Evolutionary conservation across 345 rosid species (phyloP).

Genomic region (Raphanus raphanistrum): DNA sequence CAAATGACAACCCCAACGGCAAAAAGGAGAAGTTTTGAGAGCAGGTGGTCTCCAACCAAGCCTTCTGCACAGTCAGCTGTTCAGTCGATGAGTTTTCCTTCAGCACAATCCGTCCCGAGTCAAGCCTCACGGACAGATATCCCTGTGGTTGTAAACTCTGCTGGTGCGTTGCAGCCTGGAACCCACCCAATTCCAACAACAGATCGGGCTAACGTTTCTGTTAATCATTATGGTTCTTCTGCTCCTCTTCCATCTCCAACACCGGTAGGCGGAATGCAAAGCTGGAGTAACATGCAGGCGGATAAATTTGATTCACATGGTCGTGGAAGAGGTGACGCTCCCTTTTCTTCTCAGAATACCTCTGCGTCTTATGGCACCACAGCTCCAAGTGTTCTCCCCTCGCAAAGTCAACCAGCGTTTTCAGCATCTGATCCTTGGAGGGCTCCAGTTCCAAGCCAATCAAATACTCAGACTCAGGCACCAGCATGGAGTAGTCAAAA

Average conservation of each 20-base stretch:
- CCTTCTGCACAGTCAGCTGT: conserved; percentile 41
- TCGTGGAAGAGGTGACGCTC: conserved; percentile 43
- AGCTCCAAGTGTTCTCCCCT: conserved; percentile 43
- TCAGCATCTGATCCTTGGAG: conserved; percentile 66
- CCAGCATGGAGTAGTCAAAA: conserved; percentile 58
- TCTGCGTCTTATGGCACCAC: conserved; percentile 43
- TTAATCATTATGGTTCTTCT: conserved; percentile 42
- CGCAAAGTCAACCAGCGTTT: conserved; percentile 44
- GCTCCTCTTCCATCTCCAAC: conserved; percentile 44
- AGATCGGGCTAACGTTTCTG: conserved; percentile 15
- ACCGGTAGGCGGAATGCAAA: conserved; percentile 47
- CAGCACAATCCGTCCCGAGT: conserved; percentile 37
- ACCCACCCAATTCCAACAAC: conserved; percentile 19
- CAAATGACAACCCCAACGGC: conserved; percentile 46
- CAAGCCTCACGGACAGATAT: conserved; percentile 44
- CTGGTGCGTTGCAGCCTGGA: conserved; percentile 47
- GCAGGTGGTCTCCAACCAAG: conserved; percentile 71
- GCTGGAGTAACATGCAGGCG: conserved; percentile 49
- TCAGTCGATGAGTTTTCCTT: conserved; percentile 30
- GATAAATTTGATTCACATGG: conserved; percentile 31
- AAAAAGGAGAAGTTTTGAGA: conserved; percentile 53
- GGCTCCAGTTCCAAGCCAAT: conserved; percentile 41
- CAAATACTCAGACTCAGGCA: conserved; percentile 26
- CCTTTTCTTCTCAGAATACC: conserved; percentile 45
- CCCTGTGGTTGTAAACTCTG: conserved; percentile 41